Conservation (phyloP, 768 basidiomycete genomes). For the Cantharellus anzutake region DNA sequence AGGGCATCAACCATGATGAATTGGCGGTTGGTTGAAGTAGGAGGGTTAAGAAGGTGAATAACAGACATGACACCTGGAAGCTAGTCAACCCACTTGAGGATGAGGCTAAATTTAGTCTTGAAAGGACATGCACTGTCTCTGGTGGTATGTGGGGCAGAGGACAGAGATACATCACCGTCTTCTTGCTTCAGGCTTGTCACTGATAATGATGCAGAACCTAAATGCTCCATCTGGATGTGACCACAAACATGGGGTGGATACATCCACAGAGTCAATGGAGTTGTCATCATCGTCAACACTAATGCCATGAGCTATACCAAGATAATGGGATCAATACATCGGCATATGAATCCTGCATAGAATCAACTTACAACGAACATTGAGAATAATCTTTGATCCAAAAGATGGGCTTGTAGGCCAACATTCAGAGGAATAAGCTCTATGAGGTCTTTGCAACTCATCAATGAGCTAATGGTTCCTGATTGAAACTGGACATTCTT, state of each 20-base stretch:
- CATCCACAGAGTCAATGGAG: constrained; percentile 58
- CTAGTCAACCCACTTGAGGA: constrained; percentile 24
- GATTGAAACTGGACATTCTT: constrained; percentile 40
- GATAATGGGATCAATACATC: too few species aligned
- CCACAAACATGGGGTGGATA: constrained; percentile 53
- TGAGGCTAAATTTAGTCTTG: constrained; percentile 19
- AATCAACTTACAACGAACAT: constrained; percentile 53
- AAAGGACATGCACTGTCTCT: too few species aligned
- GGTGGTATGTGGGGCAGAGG: too few species aligned
- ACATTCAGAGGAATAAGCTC: constrained; percentile 88
- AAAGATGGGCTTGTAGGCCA: constrained; percentile 32
- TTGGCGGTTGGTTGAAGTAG: too few species aligned
- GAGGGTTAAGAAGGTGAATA: constrained; percentile 21
- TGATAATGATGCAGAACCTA: too few species aligned
- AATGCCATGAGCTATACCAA: constrained; percentile 28
- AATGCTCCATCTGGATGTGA: too few species aligned
- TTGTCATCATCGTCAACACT: constrained; percentile 65
- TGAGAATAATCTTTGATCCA: constrained; percentile 44
- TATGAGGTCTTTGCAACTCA: constrained; percentile 77
- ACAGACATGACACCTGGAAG: constrained; percentile 26
- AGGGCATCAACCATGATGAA: constrained; percentile 45
- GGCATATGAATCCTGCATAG: too few species aligned
- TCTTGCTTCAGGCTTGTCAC: too few species aligned
- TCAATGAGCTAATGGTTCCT: constrained; percentile 66
- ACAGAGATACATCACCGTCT: too few species aligned